Percentiles rank a stretch among this genome's conserved stretches.
These are phyloP conservation scores for Yarrowia keelungensis DNA, from an alignment of 805 yeast genomes.

Conservation along the genomic window DNA sequence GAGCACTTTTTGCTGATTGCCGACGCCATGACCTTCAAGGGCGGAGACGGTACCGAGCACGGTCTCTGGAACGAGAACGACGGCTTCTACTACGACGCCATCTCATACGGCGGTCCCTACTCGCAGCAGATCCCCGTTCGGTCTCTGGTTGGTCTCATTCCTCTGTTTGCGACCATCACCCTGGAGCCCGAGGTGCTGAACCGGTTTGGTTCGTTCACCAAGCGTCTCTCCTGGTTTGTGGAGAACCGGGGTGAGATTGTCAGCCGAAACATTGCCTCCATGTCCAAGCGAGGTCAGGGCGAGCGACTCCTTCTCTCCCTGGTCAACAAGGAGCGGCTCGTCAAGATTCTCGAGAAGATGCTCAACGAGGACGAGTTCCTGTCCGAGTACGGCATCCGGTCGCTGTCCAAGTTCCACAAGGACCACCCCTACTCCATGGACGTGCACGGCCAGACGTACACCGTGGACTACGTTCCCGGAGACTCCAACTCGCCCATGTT, in stretches of 20 bases:
- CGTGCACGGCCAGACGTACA: slow-evolving; percentile 75
- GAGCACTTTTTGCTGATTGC: slow-evolving; percentile 91
- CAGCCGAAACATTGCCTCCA: slow-evolving; percentile 83
- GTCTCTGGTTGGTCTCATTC: slow-evolving; percentile 90
- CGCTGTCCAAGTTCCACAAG: slow-evolving; percentile 84
- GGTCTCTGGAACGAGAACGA: slow-evolving; percentile 91
- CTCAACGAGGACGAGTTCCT: slow-evolving; percentile 86
- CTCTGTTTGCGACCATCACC: slow-evolving; percentile 86
- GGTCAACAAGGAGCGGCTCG: slow-evolving; percentile 79
- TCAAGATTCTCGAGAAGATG: slow-evolving; percentile 77
- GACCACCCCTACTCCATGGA: slow-evolving; percentile 84
- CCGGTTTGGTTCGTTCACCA: slow-evolving; percentile 80
- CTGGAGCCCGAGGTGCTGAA: slow-evolving; percentile 82
- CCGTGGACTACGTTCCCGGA: slow-evolving; percentile 80
- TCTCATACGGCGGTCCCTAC: slow-evolving; percentile 75
- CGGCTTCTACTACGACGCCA: slow-evolving; percentile 88
- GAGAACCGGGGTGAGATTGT: slow-evolving; percentile 72
- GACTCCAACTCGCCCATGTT: slow-evolving; percentile 92
- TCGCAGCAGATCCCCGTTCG: slow-evolving; percentile 78
- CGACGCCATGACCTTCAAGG: slow-evolving; percentile 85
- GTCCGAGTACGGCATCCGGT: slow-evolving; percentile 84
- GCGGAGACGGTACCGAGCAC: slow-evolving; percentile 57
- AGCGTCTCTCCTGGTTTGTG: slow-evolving; percentile 83
- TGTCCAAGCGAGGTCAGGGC: slow-evolving; percentile 79
- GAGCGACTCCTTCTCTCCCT: slow-evolving; percentile 80